phyloP scores from a whole-genome alignment of 352 stramenopile species.

The Pythium plurisporium region DNA sequence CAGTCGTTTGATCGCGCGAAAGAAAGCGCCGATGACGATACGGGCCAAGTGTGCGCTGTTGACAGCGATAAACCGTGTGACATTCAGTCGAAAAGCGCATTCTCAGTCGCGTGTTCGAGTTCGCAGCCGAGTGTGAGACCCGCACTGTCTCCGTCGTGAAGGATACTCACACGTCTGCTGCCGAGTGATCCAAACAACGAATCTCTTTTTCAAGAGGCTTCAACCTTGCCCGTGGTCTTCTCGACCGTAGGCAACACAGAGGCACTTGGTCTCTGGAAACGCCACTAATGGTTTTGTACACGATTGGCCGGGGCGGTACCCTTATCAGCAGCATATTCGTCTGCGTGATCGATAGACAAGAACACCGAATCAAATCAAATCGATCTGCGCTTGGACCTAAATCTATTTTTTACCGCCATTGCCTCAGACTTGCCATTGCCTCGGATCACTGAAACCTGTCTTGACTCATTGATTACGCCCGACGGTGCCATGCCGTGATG shows the following conservation, averaged over 20 bases:
- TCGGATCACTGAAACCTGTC: neutral
- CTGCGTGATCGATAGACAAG: too few species aligned
- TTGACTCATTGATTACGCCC: neutral
- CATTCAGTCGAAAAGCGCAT: neutral
- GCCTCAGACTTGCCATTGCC: too few species aligned
- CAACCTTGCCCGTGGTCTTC: too few species aligned
- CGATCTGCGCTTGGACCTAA: too few species aligned
- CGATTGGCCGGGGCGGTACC: too few species aligned
- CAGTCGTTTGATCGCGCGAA: neutral
- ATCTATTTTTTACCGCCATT: too few species aligned
- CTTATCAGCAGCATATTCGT: too few species aligned
- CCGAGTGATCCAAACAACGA: neutral
- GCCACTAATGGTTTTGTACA: too few species aligned
- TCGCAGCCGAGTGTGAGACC: neutral
- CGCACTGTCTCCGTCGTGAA: neutral
- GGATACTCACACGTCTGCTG: neutral
- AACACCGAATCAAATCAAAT: too few species aligned
- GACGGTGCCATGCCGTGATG: neutral
- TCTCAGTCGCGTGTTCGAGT: neutral
- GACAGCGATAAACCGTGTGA: neutral
- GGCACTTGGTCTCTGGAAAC: too few species aligned
- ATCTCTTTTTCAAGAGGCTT: too few species aligned
- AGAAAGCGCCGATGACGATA: neutral
- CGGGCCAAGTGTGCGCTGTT: slow-evolving; percentile 1
- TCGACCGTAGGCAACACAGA: too few species aligned